Percentiles rank a stretch among this genome's conserved stretches.
These are phyloP conservation scores for Camellia oleifera DNA, from an alignment of 179 eudicot species.

Conservation along the genomic window DNA sequence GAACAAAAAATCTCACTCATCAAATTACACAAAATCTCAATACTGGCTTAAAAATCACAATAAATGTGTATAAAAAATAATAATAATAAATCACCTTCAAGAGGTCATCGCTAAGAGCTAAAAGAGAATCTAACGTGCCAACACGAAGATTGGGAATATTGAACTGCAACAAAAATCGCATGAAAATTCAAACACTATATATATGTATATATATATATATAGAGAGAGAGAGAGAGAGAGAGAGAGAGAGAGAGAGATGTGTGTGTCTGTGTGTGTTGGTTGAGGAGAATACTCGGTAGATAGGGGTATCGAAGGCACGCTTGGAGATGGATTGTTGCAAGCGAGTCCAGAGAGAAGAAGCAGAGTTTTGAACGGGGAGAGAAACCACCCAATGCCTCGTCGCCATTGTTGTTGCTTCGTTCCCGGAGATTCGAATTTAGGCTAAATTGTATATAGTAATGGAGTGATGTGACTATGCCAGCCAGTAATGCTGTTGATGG, in stretches of 20 bases:
- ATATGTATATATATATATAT: not conserved
- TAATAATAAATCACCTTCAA: slow-evolving; percentile 47
- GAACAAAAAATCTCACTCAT: slow-evolving; percentile 13
- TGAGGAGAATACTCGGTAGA: slow-evolving; percentile 50
- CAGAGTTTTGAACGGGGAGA: slow-evolving; percentile 67
- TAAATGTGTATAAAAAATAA: no score
- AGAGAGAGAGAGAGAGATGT: not conserved
- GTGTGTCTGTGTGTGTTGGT: not conserved
- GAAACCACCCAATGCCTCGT: slow-evolving; percentile 86
- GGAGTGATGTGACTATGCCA: no score
- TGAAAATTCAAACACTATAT: not conserved
- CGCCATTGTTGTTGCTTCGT: slow-evolving; percentile 65
- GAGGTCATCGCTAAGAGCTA: slow-evolving; percentile 88
- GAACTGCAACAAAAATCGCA: slow-evolving; percentile 56
- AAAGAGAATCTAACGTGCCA: slow-evolving; percentile 86
- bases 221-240: not conserved
- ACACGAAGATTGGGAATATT: slow-evolving; percentile 94
- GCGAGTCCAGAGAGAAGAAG: slow-evolving; percentile 71
- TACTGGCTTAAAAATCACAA: not conserved
- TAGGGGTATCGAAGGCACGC: slow-evolving; percentile 78
- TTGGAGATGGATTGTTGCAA: slow-evolving; percentile 87
- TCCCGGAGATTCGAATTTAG: not conserved
- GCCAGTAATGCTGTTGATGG: no score
- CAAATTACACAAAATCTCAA: slow-evolving; percentile 9
- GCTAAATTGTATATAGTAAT: no score